Base-by-base conservation (phyloP, 176 grass and related monocot genomes). In the Ampelocalamus luodianensis region DNA sequence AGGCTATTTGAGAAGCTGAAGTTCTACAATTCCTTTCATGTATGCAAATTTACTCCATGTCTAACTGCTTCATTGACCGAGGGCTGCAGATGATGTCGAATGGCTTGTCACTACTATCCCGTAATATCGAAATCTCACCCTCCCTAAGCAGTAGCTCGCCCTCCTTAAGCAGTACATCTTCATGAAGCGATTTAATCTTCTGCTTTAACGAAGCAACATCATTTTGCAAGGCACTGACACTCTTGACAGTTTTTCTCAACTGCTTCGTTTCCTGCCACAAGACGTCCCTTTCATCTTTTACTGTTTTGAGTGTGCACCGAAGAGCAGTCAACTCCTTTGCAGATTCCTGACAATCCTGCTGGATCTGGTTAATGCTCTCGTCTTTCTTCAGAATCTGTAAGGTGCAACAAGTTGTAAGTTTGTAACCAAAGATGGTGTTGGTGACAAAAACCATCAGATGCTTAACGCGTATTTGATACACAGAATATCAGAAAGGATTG, bases 161-260 rank as follows among this genome's bases (percentile, higher is more conserved):
- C 71, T 96, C 94, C 82, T 96, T 93, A 6, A 81, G 43, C 34
- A 82, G 73, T 86, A 97, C 68, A 27, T 93, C 87, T 83, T 91
- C 84, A 27, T 90, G 71, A 65, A 91, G 91, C 3, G 50, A 63
- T 73, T 86, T 88, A 9, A 97, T 88, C 64, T 84, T 97, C 79
- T 88, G 76, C 74, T 71, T 89, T n/a, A 90, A 42, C 3, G 64
- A 90, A 82, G 58, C 73, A 60, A 84, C 61, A 50, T 93, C 94
- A 9, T 88, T 81, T 79, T 90, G 83, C 82, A 93, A 60, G 53
- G 29, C 64, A 37, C 53, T 10, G 40, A 90, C 54, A 39, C 69
- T 81, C 56, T 78, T 10, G 40, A 90, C 54, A 39, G 74, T 81
- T 63, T 78, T 85, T 58, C 78, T 83, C 75, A 91, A 62, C 39